These are phyloP conservation scores for Fusarium sulawesiense DNA, from an alignment of 2,329 filamentous ascomycete genomes.

Conservation along the genomic window DNA sequence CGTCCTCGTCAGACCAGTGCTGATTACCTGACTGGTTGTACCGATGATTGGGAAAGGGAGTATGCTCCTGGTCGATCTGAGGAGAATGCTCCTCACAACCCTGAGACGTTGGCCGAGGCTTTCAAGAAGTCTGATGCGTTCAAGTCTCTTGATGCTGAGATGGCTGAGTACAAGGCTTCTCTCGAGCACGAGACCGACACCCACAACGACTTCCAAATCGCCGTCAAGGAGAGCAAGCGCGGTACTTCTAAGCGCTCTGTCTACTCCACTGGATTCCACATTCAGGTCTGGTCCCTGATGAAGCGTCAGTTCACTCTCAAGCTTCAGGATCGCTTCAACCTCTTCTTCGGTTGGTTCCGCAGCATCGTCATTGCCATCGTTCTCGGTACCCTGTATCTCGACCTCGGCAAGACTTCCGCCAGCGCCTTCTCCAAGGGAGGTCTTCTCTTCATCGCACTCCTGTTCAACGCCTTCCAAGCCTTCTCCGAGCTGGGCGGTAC, in stretches of 20 bases:
- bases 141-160: conserved; percentile 70
- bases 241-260: conserved; percentile 79
- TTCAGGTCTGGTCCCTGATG: conserved; percentile 86
- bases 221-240: conserved; percentile 82
- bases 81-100: conserved; percentile 74
- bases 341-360: conserved; percentile 76
- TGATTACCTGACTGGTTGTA: conserved; percentile 85
- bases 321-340: conserved; percentile 84
- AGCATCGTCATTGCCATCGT: conserved; percentile 80
- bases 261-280: conserved; percentile 84
- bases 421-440: conserved; percentile 85
- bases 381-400: conserved; percentile 81
- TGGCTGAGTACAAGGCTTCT: conserved; percentile 73
- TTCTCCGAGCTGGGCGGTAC: conserved; percentile 81
- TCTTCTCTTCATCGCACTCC: conserved; percentile 80
- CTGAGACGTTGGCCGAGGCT: conserved; percentile 74
- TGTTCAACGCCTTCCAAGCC: conserved; percentile 90
- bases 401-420: conserved; percentile 72
- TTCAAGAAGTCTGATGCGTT: conserved; percentile 74
- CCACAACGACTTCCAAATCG: conserved; percentile 80
- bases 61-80: conserved; percentile 75
- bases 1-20: conserved; percentile 83
- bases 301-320: conserved; percentile 87
- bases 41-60: conserved; percentile 83
- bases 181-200: conserved; percentile 73